Evolutionary conservation across 345 rosid genomes (phyloP).

Genomic region (Melaleuca quinquenervia): DNA sequence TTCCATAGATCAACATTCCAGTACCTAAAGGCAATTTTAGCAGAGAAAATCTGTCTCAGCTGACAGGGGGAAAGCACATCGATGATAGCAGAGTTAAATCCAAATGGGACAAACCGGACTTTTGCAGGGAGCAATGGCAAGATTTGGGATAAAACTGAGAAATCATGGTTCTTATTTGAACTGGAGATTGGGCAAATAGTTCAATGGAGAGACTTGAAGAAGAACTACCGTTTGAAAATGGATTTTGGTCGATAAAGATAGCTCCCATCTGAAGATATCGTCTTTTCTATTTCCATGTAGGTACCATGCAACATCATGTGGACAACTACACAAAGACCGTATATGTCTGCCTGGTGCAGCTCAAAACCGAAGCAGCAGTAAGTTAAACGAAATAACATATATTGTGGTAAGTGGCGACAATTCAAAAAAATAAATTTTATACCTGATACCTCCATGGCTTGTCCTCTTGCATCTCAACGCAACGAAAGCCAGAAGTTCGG

Average conservation of each 20-base stretch:
- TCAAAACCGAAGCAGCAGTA: neutral
- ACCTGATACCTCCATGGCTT: conserved; percentile 94
- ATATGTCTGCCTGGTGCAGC: conserved; percentile 60
- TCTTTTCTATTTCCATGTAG: conserved; percentile 63
- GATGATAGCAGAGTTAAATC: neutral
- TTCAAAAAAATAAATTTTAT: neutral
- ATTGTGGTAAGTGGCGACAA: neutral
- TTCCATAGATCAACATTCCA: conserved; percentile 81
- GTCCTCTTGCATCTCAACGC: conserved; percentile 81
- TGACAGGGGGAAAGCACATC: neutral
- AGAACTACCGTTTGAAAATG: conserved; percentile 52
- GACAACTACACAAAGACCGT: conserved; percentile 68
- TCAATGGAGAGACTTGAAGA: neutral
- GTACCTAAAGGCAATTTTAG: conserved; percentile 36
- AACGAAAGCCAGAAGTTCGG: conserved; percentile 90
- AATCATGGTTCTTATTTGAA: neutral
- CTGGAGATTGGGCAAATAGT: neutral
- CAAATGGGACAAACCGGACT: neutral
- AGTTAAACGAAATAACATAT: neutral
- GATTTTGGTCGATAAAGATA: conserved; percentile 46
- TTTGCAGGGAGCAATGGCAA: neutral
- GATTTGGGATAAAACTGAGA: neutral
- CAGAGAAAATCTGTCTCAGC: neutral
- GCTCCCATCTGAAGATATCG: conserved; percentile 33
- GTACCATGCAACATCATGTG: conserved; percentile 82